phyloP scores from a whole-genome alignment of 139 green algal genomes.

The Closterium sp. region DNA sequence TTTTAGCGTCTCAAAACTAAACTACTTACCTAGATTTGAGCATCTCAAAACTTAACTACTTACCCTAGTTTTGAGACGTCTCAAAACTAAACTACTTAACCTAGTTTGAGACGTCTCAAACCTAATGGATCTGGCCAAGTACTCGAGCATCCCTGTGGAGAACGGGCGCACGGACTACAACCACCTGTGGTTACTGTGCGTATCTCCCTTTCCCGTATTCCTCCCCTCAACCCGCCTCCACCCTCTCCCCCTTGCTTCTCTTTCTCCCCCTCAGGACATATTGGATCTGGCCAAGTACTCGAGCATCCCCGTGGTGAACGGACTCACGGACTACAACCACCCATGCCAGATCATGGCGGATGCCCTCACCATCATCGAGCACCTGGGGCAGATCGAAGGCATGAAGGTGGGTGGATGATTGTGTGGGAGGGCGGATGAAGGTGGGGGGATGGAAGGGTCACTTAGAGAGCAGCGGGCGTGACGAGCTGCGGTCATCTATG shows the following conservation, averaged over 20 bases:
- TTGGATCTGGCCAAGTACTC: conserved; percentile 60
- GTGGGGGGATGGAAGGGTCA: no score
- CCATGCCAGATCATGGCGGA: conserved; percentile 99
- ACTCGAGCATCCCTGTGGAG: conserved; percentile 67
- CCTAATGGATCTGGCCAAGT: conserved; percentile 52
- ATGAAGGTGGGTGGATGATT: conserved; percentile 62
- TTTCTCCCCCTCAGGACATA: conserved; percentile 17
- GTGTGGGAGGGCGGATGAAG: no score
- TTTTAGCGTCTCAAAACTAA: neutral
- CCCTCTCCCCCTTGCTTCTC: no score
- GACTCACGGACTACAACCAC: conserved; percentile 99
- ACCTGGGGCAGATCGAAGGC: conserved; percentile 75
- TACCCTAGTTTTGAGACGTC: neutral
- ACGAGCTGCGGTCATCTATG: conserved; percentile 99
- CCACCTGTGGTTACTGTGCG: conserved; percentile 64
- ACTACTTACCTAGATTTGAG: neutral
- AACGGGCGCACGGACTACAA: conserved; percentile 99
- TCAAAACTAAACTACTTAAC: neutral
- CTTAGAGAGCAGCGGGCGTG: no score
- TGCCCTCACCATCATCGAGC: conserved; percentile 86
- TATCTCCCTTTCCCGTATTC: neutral
- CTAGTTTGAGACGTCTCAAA: neutral
- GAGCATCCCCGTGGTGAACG: conserved; percentile 90
- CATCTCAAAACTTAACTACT: neutral
- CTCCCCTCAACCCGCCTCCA: conserved; percentile 65